Base-by-base conservation (phyloP, 73 alveolate species). In the Uronychia binucleata region DNA sequence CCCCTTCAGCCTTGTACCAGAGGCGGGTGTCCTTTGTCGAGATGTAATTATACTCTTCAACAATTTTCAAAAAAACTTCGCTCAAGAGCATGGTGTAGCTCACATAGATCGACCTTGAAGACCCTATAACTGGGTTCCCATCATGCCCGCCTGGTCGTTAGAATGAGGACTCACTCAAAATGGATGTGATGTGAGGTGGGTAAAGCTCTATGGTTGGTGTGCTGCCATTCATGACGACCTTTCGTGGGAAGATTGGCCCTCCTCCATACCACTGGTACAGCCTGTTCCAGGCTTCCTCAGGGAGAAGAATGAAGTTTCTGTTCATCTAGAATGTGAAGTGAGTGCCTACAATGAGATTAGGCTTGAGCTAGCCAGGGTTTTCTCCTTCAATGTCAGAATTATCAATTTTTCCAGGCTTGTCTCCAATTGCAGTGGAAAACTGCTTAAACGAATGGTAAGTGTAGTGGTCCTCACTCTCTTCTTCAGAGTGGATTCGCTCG, bases 211-310 rank as follows among this genome's bases (percentile, higher is more conserved):
- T 87, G 0, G 89, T 85, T 35, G 93, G 90, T 27, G 58, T 74
- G n/a, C n/a, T n/a, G 31, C 81, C 85, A 28, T 92, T 95, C 11
- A 77, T 86, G 57, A 91, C 60, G 19, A 91, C 91, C 59, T 92
- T 91, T 82, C 98, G 60, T n/a, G 94, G 95, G 75, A 93, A 90
- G 30, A 93, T 83, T 46, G 97, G 95, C 1, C 95, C 96, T 28
- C 97, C 97, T 58, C 97, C 97, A 80, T 95, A 95, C 97, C 98
- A 95, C 57, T 74, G 35, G 19, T 88, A 67, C 14, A 95, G 77
- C 26, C 74, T 57, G 26, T 86, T 82, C 98, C 98, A 95, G 0
- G 97, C 97, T 28, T 77, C 88, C 46, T 93, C 91, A 14, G 97
- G 97, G 25, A 95, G 58, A 31, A 90, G 79, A 1, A 95, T 85